Percentiles rank a stretch among this genome's conserved stretches.
phyloP scores from a whole-genome alignment of 2,329 filamentous ascomycete species.

The Curvularia eragrostidis region DNA sequence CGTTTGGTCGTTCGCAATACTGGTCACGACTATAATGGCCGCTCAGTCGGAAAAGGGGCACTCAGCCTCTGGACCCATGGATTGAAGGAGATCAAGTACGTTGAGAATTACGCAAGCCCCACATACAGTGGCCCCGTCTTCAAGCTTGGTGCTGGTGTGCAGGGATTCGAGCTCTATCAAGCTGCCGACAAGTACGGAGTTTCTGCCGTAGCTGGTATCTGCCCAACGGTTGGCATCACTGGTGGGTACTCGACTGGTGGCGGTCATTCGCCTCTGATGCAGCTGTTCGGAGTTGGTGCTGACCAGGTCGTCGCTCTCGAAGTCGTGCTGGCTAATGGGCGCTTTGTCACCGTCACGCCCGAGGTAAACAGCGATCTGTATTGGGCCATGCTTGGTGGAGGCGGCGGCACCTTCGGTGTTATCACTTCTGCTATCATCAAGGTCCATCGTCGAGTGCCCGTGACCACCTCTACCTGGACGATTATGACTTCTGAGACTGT shows the following conservation, averaged over 20 bases:
- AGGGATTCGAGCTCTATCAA: constrained; percentile 39
- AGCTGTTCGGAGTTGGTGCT: constrained; percentile 50
- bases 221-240: constrained; percentile 60
- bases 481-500: constrained; percentile 37
- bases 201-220: constrained; percentile 42
- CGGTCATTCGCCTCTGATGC: constrained; percentile 62
- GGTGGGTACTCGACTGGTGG: constrained; percentile 55
- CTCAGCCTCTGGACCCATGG: constrained; percentile 43
- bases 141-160: constrained; percentile 43
- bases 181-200: constrained; percentile 43
- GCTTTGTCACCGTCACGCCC: constrained; percentile 35
- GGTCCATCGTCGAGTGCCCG: constrained; percentile 41
- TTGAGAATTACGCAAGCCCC: constrained; percentile 34
- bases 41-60: constrained; percentile 36
- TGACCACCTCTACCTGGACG: constrained; percentile 43
- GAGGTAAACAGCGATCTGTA: constrained; percentile 49
- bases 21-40: constrained; percentile 43
- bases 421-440: constrained; percentile 44
- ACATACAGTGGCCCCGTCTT: constrained; percentile 40
- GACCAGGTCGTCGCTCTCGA: constrained; percentile 50
- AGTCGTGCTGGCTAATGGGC: constrained; percentile 37
- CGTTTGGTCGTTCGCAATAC: constrained; percentile 44
- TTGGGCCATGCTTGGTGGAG: constrained; percentile 49
- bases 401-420: constrained; percentile 47
- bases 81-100: constrained; percentile 39